These are phyloP conservation scores for Neostapfia colusana DNA, from an alignment of 176 grass and related monocot genomes.

Conservation along the genomic window DNA sequence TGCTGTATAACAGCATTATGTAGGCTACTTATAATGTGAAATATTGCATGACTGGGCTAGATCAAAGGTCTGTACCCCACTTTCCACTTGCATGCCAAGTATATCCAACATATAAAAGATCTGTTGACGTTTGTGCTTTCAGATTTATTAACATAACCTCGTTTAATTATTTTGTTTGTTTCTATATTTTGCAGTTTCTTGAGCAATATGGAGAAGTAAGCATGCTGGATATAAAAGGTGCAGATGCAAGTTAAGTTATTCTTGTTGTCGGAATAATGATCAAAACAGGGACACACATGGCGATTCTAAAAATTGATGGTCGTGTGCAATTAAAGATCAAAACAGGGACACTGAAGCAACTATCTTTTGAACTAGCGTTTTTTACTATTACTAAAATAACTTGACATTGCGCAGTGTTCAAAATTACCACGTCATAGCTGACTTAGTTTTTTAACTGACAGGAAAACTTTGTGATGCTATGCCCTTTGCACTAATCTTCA, in stretches of 20 bases:
- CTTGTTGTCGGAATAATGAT: constrained; percentile 99
- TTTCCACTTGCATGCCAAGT: constrained; percentile 9
- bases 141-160: neutral
- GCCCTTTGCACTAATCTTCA: constrained; percentile 65
- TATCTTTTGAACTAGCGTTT: constrained; percentile 12
- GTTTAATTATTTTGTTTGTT: neutral
- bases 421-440: constrained; percentile 17
- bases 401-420: constrained; percentile 1
- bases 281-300: neutral
- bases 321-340: neutral
- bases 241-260: constrained; percentile 99
- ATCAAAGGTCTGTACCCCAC: constrained; percentile 22
- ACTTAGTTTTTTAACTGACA: constrained; percentile 29
- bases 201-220: constrained; percentile 96
- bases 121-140: neutral
- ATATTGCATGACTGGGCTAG: constrained; percentile 1
- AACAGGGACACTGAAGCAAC: neutral
- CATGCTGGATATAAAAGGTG: constrained; percentile 98
- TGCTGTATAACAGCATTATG: neutral
- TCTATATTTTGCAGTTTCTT: constrained; percentile 60
- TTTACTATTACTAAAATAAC: constrained; percentile 9
- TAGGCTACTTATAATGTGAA: constrained; percentile 15
- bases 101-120: constrained; percentile 19
- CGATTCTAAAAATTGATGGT: neutral
- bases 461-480: constrained; percentile 98